These are phyloP conservation scores for Byssoonygena ceratinophila DNA, from an alignment of 2,329 filamentous ascomycete species.

Conservation along the genomic window DNA sequence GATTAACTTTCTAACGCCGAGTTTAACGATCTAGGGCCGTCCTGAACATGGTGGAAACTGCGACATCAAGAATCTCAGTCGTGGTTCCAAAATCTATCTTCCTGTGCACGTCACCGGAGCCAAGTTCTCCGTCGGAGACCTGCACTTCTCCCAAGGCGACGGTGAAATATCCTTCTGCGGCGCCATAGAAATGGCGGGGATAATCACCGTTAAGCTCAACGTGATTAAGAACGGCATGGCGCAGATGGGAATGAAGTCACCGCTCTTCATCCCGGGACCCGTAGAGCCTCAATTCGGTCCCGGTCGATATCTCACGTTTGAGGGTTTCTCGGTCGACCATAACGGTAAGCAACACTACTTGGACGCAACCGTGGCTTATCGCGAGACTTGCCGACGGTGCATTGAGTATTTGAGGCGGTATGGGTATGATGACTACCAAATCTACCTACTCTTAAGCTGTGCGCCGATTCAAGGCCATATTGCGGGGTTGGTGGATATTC, in stretches of 20 bases:
- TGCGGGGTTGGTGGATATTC: conserved; percentile 81
- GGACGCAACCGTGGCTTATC: conserved; percentile 75
- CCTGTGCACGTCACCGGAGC: conserved; percentile 78
- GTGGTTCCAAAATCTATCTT: conserved; percentile 73
- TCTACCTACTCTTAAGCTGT: conserved; percentile 74
- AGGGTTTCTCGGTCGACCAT: conserved; percentile 84
- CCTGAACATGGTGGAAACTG: conserved; percentile 86
- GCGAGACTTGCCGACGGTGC: conserved; percentile 64
- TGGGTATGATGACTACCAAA: conserved; percentile 62
- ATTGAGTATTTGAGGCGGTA: conserved; percentile 72
- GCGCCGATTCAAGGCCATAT: conserved; percentile 81
- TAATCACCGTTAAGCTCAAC: conserved; percentile 81
- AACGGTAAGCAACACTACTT: conserved; percentile 81
- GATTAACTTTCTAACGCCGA: no score
- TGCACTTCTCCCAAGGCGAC: conserved; percentile 81
- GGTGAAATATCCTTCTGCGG: conserved; percentile 83
- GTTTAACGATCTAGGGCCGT: conserved; percentile 40
- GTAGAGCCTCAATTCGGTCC: conserved; percentile 83
- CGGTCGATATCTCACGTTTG: conserved; percentile 70
- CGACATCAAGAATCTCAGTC: conserved; percentile 76
- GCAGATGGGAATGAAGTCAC: conserved; percentile 65
- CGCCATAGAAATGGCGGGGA: conserved; percentile 87
- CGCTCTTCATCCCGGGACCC: conserved; percentile 75
- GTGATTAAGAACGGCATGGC: conserved; percentile 73
- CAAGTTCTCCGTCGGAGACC: conserved; percentile 80